Conservation (phyloP, 140 eudicot species). For the Anethum foeniculum region DNA sequence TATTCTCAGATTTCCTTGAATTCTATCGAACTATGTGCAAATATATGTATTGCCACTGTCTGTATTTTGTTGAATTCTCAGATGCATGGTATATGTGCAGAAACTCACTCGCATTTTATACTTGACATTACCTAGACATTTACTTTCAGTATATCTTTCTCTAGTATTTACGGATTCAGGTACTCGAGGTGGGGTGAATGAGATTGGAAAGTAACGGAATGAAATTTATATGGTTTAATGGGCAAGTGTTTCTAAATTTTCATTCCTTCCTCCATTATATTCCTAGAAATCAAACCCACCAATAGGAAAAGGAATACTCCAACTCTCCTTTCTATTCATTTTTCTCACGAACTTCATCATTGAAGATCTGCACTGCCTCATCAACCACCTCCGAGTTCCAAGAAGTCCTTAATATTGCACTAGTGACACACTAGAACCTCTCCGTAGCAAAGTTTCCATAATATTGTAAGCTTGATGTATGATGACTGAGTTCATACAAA, state of each 20-base stretch:
- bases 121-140: background rate
- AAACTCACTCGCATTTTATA: background rate
- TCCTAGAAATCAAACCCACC: background rate
- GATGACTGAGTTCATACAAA: background rate
- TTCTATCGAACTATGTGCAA: background rate
- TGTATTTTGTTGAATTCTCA: background rate
- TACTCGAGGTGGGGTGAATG: background rate
- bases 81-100: background rate
- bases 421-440: background rate
- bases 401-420: constrained; percentile 16
- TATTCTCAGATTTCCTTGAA: background rate
- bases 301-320: background rate
- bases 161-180: background rate
- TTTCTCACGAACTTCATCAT: background rate
- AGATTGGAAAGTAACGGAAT: background rate
- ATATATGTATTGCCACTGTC: background rate
- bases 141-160: background rate
- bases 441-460: background rate
- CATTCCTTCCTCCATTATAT: background rate
- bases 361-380: background rate
- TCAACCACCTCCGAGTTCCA: constrained; percentile 50
- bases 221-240: background rate
- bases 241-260: background rate
- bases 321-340: background rate
- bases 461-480: too few relatives aligned